phyloP scores from a whole-genome alignment of 2,329 filamentous ascomycete species.

The Phyllosticta paracitricarpa region DNA sequence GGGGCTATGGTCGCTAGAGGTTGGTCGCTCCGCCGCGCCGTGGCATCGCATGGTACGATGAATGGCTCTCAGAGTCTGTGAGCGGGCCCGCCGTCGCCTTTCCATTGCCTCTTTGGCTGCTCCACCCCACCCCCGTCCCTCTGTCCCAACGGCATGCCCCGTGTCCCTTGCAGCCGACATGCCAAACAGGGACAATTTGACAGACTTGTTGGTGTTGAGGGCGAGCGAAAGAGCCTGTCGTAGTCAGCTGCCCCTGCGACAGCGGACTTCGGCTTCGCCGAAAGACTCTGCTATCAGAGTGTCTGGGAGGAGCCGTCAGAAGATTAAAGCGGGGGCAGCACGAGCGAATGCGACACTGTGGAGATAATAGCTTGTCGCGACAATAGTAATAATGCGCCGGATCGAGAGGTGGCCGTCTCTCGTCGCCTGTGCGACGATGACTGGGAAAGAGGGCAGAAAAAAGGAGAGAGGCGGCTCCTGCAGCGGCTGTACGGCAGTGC shows the following conservation, averaged over 20 bases:
- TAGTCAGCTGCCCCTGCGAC: not conserved
- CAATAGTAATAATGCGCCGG: conserved; percentile 3
- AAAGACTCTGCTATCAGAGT: conserved; percentile 3
- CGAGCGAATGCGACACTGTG: conserved; percentile 10
- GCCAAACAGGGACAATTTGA: not conserved
- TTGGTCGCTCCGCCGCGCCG: conserved; percentile 2
- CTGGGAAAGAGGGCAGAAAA: not conserved
- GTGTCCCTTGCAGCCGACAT: conserved; percentile 1
- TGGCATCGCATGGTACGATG: conserved; percentile 2
- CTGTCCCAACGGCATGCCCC: not conserved
- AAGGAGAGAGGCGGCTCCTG: not conserved
- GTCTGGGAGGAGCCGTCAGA: not conserved
- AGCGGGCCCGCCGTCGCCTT: conserved; percentile 1
- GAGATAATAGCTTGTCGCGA: conserved; percentile 8
- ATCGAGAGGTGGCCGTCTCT: conserved; percentile 6
- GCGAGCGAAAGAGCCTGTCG: not conserved
- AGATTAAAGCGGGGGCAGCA: conserved; percentile 9
- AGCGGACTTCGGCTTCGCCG: conserved; percentile 7
- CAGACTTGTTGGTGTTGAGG: conserved; percentile 7
- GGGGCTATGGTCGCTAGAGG: not conserved
- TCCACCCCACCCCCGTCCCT: conserved; percentile 1
- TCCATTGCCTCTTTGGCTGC: not conserved
- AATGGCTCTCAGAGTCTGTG: not conserved
- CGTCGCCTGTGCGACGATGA: conserved; percentile 4
- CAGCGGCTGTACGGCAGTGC: not conserved